These are phyloP conservation scores for Handroanthus guayacan DNA, from an alignment of 257 asterid species.

Conservation along the genomic window DNA sequence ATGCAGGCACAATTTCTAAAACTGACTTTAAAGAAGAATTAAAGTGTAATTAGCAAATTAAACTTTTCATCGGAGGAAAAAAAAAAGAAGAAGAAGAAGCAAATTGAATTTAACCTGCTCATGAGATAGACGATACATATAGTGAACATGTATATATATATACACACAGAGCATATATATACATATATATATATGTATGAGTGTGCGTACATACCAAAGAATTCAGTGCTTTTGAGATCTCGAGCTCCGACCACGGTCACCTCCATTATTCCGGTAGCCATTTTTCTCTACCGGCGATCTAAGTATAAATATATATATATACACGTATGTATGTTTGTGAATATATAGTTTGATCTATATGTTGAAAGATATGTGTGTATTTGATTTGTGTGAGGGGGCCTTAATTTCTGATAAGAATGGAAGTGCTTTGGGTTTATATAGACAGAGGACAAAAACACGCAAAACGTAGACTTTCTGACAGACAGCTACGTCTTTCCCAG, in stretches of 20 bases:
- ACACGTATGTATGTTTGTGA: background rate
- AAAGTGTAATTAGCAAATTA: too few relatives aligned
- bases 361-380: background rate
- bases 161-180: background rate
- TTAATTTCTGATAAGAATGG: background rate
- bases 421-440: conserved; percentile 15
- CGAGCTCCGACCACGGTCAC: conserved; percentile 55
- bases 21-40: too few relatives aligned
- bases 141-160: background rate
- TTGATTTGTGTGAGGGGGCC: background rate
- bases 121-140: too few relatives aligned
- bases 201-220: conserved; percentile 38
- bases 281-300: conserved; percentile 2
- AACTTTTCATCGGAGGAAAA: too few relatives aligned
- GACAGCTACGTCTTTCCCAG: too few relatives aligned
- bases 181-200: too few relatives aligned
- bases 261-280: conserved; percentile 49
- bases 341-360: background rate
- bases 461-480: too few relatives aligned
- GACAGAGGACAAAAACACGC: background rate
- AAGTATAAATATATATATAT: background rate
- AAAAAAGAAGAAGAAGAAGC: too few relatives aligned
- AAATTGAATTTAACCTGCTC: too few relatives aligned
- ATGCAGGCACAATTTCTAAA: too few relatives aligned
- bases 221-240: conserved; percentile 50